Base-by-base conservation (phyloP, 208 protist species). In the Herpetomonas muscarum region DNA sequence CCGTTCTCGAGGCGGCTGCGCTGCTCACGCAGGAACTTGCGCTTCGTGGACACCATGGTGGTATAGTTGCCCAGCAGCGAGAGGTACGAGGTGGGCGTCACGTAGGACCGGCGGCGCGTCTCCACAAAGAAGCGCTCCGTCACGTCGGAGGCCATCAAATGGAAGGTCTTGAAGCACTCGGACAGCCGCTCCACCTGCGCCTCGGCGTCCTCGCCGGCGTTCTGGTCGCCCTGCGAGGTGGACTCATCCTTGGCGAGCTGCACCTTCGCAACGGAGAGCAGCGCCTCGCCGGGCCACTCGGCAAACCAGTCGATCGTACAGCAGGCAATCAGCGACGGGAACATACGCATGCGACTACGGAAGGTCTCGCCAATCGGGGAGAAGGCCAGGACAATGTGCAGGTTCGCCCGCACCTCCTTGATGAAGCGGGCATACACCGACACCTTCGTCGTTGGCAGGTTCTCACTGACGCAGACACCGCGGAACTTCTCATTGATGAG, bases 271-370 rank as follows among this genome's bases (percentile, higher is more conserved):
- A 99, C 97, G 26, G 87, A 94, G 29, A 78, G 55, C 10, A 99
- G 84, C 42, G 98, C 97, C 70, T 98, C 92, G 7, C 81, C 84
- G 13, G 97, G 96, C 97, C 97, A 99, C 63, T 93, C 82, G 29
- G 90, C 89, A 76, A 99, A 99, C 97, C 97, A 99, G 72, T 99
- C 97, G 61, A 99, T 98, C 24, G 97, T 98, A 71, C 96, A 98
- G 74, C 95, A 99, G 47, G 97, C 97, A 56, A 98, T 94, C 9
- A 99, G 83, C 0, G 97, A 92, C 0, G 97, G 97, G 67, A 99
- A 99, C 90, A 98, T 98, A 53, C 97, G 89, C 62, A 99, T 80
- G 54, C 97, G 82, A 6, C 74, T 94, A 51, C 97, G 79, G 69
- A 99, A 99, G 5, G 67, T 79, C 61, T 98, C 94, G 53, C 95